A percentile compares a stretch with the other conserved stretches of the same genome.
Evolutionary conservation across 2,329 filamentous ascomycete genomes (phyloP).

Genomic region (Apiospora hydei): DNA sequence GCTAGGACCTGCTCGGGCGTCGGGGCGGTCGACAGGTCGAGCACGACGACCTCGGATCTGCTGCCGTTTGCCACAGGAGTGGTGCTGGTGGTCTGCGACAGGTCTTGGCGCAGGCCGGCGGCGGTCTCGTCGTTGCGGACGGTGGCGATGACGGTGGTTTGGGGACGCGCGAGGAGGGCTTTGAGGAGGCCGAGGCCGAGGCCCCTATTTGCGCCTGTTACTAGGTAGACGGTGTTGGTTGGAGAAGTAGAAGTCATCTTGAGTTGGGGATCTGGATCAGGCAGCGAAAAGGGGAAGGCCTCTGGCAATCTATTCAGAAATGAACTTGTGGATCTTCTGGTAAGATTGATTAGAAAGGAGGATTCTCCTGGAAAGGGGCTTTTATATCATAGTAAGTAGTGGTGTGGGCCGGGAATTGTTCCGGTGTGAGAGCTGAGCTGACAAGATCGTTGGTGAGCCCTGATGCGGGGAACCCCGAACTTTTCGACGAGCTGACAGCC

Average conservation of each 20-base stretch:
- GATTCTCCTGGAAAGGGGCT: not conserved
- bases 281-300: not conserved
- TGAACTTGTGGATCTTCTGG: not conserved
- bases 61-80: constrained; percentile 37
- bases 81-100: not conserved
- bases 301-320: not conserved
- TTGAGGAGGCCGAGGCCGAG: constrained; percentile 48
- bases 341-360: not conserved
- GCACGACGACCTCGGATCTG: constrained; percentile 44
- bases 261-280: not conserved
- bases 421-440: not conserved
- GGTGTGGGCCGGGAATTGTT: constrained; percentile 11
- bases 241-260: constrained; percentile 16
- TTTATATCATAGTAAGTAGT: not conserved
- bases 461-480: constrained; percentile 3
- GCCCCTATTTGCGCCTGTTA: constrained; percentile 51
- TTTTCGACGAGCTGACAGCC: not conserved
- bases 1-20: constrained; percentile 39
- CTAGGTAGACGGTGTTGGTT: constrained; percentile 43
- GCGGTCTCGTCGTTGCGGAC: constrained; percentile 41
- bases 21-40: constrained; percentile 43
- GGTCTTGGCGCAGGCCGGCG: not conserved
- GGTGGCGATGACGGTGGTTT: constrained; percentile 55
- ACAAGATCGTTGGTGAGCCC: constrained; percentile 7
- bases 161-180: constrained; percentile 54